Evolutionary conservation across 2,329 filamentous ascomycete species (phyloP).

Genomic region (Microsporum canis): DNA sequence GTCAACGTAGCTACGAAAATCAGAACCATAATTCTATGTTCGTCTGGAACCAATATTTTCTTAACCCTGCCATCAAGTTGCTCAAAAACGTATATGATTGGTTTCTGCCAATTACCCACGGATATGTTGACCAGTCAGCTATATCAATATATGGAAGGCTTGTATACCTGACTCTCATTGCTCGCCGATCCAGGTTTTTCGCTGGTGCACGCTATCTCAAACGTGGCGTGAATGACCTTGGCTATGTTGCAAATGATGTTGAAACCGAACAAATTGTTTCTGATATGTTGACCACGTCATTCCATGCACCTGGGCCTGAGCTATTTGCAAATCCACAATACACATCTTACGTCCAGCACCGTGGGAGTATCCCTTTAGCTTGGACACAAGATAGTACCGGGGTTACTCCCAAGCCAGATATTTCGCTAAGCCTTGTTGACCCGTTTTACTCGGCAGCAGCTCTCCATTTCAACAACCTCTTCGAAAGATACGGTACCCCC

Average conservation of each 20-base stretch:
- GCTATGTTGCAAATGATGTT: conserved; percentile 95
- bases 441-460: conserved; percentile 91
- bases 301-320: conserved; percentile 77
- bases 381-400: conserved; percentile 96
- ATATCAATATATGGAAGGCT: conserved; percentile 76
- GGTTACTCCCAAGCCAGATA: conserved; percentile 91
- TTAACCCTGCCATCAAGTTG: conserved; percentile 58
- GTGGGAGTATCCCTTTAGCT: conserved; percentile 90
- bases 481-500: conserved; percentile 83
- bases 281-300: conserved; percentile 86
- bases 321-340: conserved; percentile 83
- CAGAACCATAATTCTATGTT: conserved; percentile 94
- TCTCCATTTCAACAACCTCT: conserved; percentile 88
- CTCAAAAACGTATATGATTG: conserved; percentile 82
- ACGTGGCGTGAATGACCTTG: conserved; percentile 83
- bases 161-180: conserved; percentile 88
- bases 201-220: conserved; percentile 91
- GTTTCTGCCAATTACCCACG: conserved; percentile 92
- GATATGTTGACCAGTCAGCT: conserved; percentile 85
- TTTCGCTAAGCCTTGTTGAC: conserved; percentile 88
- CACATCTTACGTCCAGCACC: conserved; percentile 92
- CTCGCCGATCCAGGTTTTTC: conserved; percentile 81
- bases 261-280: conserved; percentile 98
- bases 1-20: conserved; percentile 50
- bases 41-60: conserved; percentile 87